These are phyloP conservation scores for Nicotiana benthamiana DNA, from an alignment of 257 asterid genomes.

Conservation along the genomic window DNA sequence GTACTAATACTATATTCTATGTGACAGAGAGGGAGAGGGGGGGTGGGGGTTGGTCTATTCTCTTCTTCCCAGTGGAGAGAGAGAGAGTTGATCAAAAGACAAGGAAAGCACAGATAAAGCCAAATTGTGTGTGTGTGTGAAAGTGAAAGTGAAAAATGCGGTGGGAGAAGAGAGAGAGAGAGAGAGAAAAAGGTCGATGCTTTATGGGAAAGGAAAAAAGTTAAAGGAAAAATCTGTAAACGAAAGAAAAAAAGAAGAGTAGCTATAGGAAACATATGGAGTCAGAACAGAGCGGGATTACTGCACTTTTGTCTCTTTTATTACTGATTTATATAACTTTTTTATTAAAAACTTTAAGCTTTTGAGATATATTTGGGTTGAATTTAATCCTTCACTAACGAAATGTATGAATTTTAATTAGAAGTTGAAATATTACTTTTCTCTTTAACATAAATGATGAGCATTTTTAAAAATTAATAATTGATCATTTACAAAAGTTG, in stretches of 20 bases:
- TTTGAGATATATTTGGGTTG: not conserved
- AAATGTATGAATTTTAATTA: too few species aligned
- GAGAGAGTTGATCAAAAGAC: not conserved
- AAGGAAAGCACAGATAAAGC: slow-evolving; percentile 8
- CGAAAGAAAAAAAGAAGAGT: not conserved
- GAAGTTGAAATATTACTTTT: not conserved
- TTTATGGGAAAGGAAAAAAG: not conserved
- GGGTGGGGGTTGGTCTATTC: not conserved
- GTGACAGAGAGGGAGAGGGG: not conserved
- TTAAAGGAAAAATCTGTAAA: not conserved
- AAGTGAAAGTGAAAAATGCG: not conserved
- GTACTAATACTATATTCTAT: not conserved
- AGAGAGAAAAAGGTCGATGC: not conserved
- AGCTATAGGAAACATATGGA: too few species aligned
- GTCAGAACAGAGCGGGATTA: not conserved
- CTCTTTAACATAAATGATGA: not conserved
- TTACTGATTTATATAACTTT: not conserved
- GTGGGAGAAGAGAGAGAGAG: not conserved
- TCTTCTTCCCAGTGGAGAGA: not conserved
- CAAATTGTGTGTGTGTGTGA: slow-evolving; percentile 9
- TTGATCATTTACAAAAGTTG: too few species aligned
- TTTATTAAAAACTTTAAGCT: too few species aligned
- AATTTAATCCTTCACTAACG: not conserved
- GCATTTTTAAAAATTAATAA: not conserved
- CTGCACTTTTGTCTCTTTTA: not conserved